Evolutionary conservation across 129 eudicot species (phyloP).

Genomic region (Pseudognaphalium luteoalbum): DNA sequence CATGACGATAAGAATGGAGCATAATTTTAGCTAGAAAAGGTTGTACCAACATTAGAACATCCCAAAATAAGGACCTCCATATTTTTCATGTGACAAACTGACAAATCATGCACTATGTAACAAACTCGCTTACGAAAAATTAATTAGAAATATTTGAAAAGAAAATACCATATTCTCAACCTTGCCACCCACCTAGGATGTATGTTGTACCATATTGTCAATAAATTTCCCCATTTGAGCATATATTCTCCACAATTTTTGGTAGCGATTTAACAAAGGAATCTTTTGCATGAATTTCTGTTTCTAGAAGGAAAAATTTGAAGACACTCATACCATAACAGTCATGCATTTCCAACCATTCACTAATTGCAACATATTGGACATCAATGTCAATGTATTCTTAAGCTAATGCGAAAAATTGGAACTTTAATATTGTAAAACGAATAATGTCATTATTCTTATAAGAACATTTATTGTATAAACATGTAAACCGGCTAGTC

Average conservation of each 20-base stretch:
- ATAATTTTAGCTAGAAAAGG: conserved; percentile 7
- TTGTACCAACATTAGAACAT: background rate
- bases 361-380: conserved; percentile 4
- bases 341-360: background rate
- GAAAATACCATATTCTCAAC: no score
- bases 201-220: background rate
- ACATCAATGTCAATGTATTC: background rate
- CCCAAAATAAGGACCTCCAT: conserved; percentile 1
- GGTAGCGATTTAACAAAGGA: background rate
- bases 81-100: background rate
- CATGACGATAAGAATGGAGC: conserved; percentile 17
- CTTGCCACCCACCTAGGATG: background rate
- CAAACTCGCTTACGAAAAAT: background rate
- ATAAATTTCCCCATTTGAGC: conserved; percentile 8
- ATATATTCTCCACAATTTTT: background rate
- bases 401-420: background rate
- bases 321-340: background rate
- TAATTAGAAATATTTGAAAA: background rate
- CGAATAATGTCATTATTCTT: background rate
- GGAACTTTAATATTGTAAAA: background rate
- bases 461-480: background rate
- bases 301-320: background rate
- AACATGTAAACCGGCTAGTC: conserved; percentile 7
- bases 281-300: conserved; percentile 11
- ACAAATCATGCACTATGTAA: background rate